Percentiles rank a stretch among this genome's conserved stretches.
Conservation (phyloP, 2,329 filamentous ascomycete genomes). For the Fusarium transvaalense region DNA sequence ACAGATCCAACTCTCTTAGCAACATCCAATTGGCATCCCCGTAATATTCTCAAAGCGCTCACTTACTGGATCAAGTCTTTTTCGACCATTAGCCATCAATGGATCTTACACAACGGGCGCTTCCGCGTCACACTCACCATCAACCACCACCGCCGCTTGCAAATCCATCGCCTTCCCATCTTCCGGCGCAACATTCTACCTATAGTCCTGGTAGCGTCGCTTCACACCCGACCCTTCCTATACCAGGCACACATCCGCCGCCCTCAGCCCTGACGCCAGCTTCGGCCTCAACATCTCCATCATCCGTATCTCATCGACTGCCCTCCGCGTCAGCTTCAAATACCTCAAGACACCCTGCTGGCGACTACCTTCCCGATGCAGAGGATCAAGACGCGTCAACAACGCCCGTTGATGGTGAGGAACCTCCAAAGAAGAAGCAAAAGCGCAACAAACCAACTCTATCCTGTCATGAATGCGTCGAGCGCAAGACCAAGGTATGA, state of each 20-base stretch:
- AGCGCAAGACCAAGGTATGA: conserved; percentile 81
- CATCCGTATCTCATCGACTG: conserved; percentile 43
- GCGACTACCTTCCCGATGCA: conserved; percentile 37
- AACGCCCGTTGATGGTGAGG: conserved; percentile 46
- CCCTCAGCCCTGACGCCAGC: conserved; percentile 46
- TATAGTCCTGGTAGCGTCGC: conserved; percentile 36
- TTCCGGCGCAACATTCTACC: conserved; percentile 35
- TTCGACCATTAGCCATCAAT: conserved; percentile 34
- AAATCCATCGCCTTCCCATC: conserved; percentile 39
- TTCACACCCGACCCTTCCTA: conserved; percentile 33
- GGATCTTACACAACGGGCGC: conserved; percentile 49
- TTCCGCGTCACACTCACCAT: conserved; percentile 44
- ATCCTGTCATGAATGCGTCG: conserved; percentile 83
- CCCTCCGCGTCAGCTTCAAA: conserved; percentile 41
- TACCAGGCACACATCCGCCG: conserved; percentile 35
- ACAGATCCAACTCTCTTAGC: conserved; percentile 21
- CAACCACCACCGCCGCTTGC: conserved; percentile 34
- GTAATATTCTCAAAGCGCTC: conserved; percentile 25
- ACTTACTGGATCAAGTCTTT: conserved; percentile 22
- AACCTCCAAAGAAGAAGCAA: conserved; percentile 76
- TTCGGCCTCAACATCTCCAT: conserved; percentile 49
- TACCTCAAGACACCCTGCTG: conserved; percentile 33
- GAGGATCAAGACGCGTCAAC: conserved; percentile 43
- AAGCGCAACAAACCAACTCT: conserved; percentile 87
- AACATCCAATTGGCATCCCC: conserved; percentile 24